These are phyloP conservation scores for Malus orientalis DNA, from an alignment of 306 rosid genomes.

Conservation along the genomic window DNA sequence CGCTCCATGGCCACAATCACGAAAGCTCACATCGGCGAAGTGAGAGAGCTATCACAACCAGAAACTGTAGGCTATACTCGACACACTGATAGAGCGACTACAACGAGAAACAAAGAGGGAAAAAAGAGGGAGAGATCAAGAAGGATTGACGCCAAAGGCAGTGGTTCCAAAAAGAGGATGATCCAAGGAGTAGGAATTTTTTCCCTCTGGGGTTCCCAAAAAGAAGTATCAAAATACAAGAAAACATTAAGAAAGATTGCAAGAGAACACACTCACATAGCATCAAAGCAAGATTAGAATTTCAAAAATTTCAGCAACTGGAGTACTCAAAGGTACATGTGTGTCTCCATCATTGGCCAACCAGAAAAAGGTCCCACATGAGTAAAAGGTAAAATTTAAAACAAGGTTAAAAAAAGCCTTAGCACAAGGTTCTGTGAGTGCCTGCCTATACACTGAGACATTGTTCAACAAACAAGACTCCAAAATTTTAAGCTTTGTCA, in stretches of 20 bases:
- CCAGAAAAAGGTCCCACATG: conserved; percentile 7
- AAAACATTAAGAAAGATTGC: not conserved
- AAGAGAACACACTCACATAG: not conserved
- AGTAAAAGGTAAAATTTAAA: conserved; percentile 1
- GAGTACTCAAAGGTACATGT: not conserved
- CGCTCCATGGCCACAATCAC: too few relatives aligned
- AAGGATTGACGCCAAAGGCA: too few relatives aligned
- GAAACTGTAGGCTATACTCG: too few relatives aligned
- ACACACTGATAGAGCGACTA: too few relatives aligned
- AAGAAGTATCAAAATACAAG: not conserved
- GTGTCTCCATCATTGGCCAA: conserved; percentile 8
- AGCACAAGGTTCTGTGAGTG: conserved; percentile 19
- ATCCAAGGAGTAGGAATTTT: not conserved
- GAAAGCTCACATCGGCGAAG: too few relatives aligned
- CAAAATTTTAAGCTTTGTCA: conserved; percentile 56
- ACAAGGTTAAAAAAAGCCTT: conserved; percentile 13
- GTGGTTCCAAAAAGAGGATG: not conserved
- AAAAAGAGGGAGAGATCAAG: too few relatives aligned
- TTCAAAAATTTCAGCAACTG: conserved; percentile 2
- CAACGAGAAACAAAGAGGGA: too few relatives aligned
- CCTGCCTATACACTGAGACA: conserved; percentile 30
- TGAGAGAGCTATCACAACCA: too few relatives aligned
- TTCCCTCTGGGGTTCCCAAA: not conserved
- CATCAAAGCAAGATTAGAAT: not conserved
- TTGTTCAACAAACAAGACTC: conserved; percentile 31